Percentiles rank a stretch among this genome's conserved stretches.
phyloP scores from a whole-genome alignment of 2,329 filamentous ascomycete genomes.

The Ophiostoma tasmaniense region DNA sequence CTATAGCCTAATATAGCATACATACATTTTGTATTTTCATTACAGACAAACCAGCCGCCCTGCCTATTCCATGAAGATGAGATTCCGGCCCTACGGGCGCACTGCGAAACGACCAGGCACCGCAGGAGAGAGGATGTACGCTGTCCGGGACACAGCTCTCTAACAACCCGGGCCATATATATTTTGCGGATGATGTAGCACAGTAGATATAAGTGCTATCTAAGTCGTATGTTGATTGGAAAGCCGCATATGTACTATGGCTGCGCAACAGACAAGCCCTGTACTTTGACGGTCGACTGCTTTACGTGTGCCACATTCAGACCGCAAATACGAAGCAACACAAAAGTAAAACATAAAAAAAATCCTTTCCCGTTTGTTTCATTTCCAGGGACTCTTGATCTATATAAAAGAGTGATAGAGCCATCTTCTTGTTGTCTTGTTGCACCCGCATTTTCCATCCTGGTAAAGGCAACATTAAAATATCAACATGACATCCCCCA shows the following conservation, averaged over 20 bases:
- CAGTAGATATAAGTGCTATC: neutral
- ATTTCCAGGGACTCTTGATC: neutral
- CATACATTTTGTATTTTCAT: neutral
- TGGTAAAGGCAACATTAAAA: no score
- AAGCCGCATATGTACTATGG: neutral
- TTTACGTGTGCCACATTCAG: neutral
- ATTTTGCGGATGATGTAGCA: neutral
- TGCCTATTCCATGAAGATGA: neutral
- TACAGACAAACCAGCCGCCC: neutral
- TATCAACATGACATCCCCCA: slow-evolving; percentile 11
- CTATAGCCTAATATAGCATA: neutral
- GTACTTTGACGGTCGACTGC: neutral
- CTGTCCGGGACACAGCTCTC: neutral
- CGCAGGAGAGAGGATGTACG: neutral
- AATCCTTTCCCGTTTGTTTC: neutral
- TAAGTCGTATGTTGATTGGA: neutral
- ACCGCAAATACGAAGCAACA: neutral
- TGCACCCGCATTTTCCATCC: neutral
- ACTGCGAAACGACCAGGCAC: neutral
- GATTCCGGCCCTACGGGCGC: no score
- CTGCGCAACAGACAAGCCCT: neutral
- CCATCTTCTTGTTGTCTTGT: neutral
- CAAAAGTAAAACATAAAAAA: neutral
- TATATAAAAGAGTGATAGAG: neutral
- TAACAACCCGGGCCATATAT: neutral